phyloP scores from a whole-genome alignment of 352 stramenopile genomes.

The Pythium myriotylum region DNA sequence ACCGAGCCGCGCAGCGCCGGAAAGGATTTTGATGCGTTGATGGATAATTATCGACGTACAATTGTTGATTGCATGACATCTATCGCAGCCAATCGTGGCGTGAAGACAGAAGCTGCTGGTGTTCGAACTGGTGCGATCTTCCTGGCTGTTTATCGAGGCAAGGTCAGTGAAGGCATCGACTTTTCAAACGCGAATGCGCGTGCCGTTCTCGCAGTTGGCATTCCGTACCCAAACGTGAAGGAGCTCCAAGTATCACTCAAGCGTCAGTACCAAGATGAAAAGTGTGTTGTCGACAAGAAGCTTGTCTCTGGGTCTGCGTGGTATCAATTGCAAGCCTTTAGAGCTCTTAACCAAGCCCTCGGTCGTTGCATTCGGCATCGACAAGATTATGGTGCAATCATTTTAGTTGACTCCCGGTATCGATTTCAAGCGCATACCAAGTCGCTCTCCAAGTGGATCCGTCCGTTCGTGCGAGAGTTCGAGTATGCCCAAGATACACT shows the following conservation, averaged over 20 bases:
- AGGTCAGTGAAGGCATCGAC: conserved; percentile 98
- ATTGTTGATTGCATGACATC: conserved; percentile 35
- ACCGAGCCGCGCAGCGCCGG: conserved; percentile 70
- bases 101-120: conserved; percentile 9
- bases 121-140: conserved; percentile 90
- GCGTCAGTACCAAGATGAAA: conserved; percentile 82
- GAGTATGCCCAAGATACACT: conserved; percentile 67
- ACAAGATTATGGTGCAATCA: conserved; percentile 96
- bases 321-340: conserved; percentile 98
- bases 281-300: conserved; percentile 57
- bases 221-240: conserved; percentile 97
- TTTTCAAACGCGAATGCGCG: conserved; percentile 97
- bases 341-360: conserved; percentile 99
- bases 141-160: conserved; percentile 98
- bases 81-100: not conserved
- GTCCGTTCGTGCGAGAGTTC: conserved; percentile 71
- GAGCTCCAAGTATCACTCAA: conserved; percentile 90
- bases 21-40: conserved; percentile 79
- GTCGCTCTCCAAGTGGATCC: conserved; percentile 84
- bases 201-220: conserved; percentile 97
- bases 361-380: conserved; percentile 98
- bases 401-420: conserved; percentile 94
- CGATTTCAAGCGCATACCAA: conserved; percentile 58
- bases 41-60: conserved; percentile 73
- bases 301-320: conserved; percentile 85